Percentiles rank a stretch among this genome's conserved stretches.
Evolutionary conservation across 305 asterid genomes (phyloP).

Genomic region (Solanum chacoense): DNA sequence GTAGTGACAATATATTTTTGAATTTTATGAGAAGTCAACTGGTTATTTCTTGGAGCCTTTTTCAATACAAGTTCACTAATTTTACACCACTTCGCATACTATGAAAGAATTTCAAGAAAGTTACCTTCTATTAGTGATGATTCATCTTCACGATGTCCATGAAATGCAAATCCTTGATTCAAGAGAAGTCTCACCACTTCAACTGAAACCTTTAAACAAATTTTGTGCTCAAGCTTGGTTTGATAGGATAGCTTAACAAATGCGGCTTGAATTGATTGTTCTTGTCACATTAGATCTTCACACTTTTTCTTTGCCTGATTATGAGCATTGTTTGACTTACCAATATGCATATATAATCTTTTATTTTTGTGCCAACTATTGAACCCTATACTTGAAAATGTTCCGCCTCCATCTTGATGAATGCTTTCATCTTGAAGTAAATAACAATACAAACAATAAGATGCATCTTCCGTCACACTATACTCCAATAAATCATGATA

Average conservation of each 20-base stretch:
- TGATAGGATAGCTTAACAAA: background rate
- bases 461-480: background rate
- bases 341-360: background rate
- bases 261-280: background rate
- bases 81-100: background rate
- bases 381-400: background rate
- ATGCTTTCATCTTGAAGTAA: background rate
- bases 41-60: background rate
- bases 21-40: background rate
- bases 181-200: background rate
- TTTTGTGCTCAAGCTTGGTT: background rate
- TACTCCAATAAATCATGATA: background rate
- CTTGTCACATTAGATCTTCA: background rate
- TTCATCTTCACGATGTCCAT: background rate
- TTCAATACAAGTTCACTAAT: background rate
- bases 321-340: background rate
- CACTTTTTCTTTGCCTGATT: background rate
- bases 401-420: background rate
- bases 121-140: background rate
- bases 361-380: background rate
- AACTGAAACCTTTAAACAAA: background rate
- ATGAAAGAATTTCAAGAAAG: background rate
- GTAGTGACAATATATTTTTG: background rate
- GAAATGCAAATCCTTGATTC: background rate
- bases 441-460: background rate